phyloP scores from a whole-genome alignment of 2,329 filamentous ascomycete species.

The Alternaria sp. region DNA sequence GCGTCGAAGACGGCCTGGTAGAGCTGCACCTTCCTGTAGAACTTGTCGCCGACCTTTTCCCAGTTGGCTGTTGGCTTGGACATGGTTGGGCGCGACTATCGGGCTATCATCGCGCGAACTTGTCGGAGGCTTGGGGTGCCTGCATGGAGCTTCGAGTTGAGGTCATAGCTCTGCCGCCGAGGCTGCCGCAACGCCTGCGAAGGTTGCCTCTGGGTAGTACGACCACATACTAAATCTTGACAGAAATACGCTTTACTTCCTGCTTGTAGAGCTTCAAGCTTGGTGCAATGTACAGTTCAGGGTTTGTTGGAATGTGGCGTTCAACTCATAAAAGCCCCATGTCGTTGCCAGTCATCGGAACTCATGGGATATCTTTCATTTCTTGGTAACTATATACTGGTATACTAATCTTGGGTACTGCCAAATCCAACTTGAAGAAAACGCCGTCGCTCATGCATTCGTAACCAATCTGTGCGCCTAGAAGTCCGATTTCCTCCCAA shows the following conservation, averaged over 20 bases:
- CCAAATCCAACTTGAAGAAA: slow-evolving; percentile 8
- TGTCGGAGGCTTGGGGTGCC: slow-evolving; percentile 8
- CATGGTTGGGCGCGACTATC: slow-evolving; percentile 33
- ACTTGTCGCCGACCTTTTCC: slow-evolving; percentile 91
- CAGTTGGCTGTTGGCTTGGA: slow-evolving; percentile 81
- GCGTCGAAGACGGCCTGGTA: slow-evolving; percentile 94
- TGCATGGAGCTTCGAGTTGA: slow-evolving; percentile 15
- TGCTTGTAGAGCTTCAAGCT: fast-evolving
- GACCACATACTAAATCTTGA: neutral
- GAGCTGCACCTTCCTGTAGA: slow-evolving; percentile 93
- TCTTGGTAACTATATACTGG: slow-evolving; percentile 12
- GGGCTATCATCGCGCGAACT: slow-evolving; percentile 25
- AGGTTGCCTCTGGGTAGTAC: neutral
- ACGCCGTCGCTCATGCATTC: slow-evolving; percentile 45
- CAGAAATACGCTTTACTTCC: neutral
- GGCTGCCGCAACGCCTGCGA: neutral
- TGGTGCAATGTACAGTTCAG: neutral
- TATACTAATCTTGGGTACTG: neutral
- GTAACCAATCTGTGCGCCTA: slow-evolving; percentile 18
- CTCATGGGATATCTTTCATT: neutral
- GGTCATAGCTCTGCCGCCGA: slow-evolving; percentile 18
- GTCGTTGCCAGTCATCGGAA: neutral
- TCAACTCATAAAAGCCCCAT: neutral
- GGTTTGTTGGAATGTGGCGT: neutral
- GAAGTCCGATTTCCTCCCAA: neutral